A percentile compares a stretch with the other conserved stretches of the same genome.
Evolutionary conservation across 371 early-diverging fungal genomes (phyloP).

Genomic region (Conidiobolus incongruus): DNA sequence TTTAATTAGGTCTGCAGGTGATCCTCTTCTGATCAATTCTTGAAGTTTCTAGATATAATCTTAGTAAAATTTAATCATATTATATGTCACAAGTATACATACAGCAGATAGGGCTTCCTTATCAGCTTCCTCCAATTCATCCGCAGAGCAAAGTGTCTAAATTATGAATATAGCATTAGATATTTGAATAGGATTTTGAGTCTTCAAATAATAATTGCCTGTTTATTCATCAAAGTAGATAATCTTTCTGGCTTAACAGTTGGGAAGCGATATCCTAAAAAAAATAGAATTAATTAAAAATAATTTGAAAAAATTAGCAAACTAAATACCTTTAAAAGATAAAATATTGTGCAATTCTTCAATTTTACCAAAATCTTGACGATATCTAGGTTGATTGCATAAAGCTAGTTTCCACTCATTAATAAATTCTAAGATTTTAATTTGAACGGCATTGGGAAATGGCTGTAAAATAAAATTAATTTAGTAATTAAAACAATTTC

Average conservation of each 20-base stretch:
- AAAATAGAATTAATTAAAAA: background rate
- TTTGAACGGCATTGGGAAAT: conserved; percentile 33
- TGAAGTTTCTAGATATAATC: conserved; percentile 55
- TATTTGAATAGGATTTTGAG: background rate
- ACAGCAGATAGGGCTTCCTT: conserved; percentile 65
- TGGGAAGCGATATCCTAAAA: conserved; percentile 68
- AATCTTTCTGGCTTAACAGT: conserved; percentile 34
- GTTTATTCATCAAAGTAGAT: conserved; percentile 30
- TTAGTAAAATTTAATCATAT: conserved; percentile 4
- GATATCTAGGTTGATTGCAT: conserved; percentile 53
- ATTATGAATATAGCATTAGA: background rate
- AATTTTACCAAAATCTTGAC: conserved; percentile 73
- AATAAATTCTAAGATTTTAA: conserved; percentile 70
- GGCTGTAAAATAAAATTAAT: conserved; percentile 5
- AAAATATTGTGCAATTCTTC: conserved; percentile 79
- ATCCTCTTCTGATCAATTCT: conserved; percentile 81
- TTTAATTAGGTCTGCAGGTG: conserved; percentile 74
- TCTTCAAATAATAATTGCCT: conserved; percentile 13
- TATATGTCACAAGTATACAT: too few species aligned
- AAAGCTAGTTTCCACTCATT: conserved; percentile 81
- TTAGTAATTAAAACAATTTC: background rate
- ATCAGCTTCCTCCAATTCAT: conserved; percentile 88
- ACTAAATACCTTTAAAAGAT: conserved; percentile 34
- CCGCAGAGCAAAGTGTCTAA: conserved; percentile 49
- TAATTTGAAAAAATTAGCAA: background rate